Evolutionary conservation across 331 rosid species (phyloP).

Genomic region (Stylosanthes scabra): DNA sequence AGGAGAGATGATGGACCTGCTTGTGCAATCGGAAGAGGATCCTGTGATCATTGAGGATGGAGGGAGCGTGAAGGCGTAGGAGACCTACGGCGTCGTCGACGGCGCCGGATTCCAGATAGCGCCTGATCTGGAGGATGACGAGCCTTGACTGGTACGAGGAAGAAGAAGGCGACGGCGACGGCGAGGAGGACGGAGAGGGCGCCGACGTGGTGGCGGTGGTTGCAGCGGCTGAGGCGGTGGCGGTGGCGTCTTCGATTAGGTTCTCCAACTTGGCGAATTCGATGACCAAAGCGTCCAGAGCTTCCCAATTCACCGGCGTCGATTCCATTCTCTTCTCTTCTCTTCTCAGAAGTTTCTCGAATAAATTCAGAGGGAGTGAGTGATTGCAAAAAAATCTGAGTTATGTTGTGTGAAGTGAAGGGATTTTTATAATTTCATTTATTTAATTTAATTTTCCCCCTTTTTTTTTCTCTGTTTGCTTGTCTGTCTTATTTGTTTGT

Average conservation of each 20-base stretch:
- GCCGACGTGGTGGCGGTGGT: constrained; percentile 35
- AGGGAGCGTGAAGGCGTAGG: constrained; percentile 83
- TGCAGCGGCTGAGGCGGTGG: constrained; percentile 38
- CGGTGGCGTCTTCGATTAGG: constrained; percentile 61
- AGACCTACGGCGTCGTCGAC: constrained; percentile 73
- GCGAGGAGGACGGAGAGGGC: constrained; percentile 43
- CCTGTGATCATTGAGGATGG: constrained; percentile 77
- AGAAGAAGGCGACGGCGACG: constrained; percentile 69
- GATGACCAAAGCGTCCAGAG: constrained; percentile 80
- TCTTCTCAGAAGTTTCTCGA: constrained; percentile 13
- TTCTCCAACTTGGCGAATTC: constrained; percentile 96
- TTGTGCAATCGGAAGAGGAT: constrained; percentile 94
- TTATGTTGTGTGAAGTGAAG: constrained; percentile 8
- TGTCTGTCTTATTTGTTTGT: neutral
- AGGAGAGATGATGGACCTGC: constrained; percentile 60
- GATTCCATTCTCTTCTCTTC: constrained; percentile 61
- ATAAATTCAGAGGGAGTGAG: constrained; percentile 23
- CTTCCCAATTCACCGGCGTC: constrained; percentile 89
- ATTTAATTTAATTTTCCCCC: too few species aligned
- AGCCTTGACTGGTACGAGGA: constrained; percentile 86
- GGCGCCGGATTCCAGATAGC: constrained; percentile 70
- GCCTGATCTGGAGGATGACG: constrained; percentile 85
- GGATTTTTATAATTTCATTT: neutral
- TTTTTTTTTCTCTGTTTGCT: neutral
- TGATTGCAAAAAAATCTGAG: constrained; percentile 25